Evolutionary conservation across 352 stramenopile species (phyloP), one percentile per base, ranked within the genome.

Genomic region (Phytophthora pini): DNA sequence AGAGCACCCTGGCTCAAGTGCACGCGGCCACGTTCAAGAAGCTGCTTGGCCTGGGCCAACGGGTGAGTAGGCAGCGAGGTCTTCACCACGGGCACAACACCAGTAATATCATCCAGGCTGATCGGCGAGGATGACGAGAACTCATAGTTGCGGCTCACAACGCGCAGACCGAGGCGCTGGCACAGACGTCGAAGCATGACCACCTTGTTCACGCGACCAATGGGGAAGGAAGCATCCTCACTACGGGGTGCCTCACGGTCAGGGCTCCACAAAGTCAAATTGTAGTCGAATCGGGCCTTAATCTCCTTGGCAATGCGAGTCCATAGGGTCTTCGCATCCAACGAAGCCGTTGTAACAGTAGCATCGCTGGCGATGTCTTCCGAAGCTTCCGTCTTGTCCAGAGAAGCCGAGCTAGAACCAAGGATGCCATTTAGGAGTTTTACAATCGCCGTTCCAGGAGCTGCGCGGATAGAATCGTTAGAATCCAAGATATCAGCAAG

Each of bases 41-140:
- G 76, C 54, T 96, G 77, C 65, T 93, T 91, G 12, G 89, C 89
- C 43, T 94, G 84, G 15, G 61, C 46, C 17, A 97, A 77, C 34
- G 89, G 86, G 54, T 94, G 88, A 1, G 78, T 65, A 38, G 95
- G 91, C 26, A 95, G 61, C 53, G 84, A 92, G 57, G 97, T 84
- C 79, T 99, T 99, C 24, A 98, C 92, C 22, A 99, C 80, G 9
- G 97, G 96, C 47, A 98, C 82, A 61, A 98, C 81, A 29, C 94
- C 95, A 45, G 94, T 85, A 52, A 99, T 88, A 67, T 99, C 95
- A 15, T 89, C 74, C 17, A 97, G 75, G 45, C 77, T 76, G 65
- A 99, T 97, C 2, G 97, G 97, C 29, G 80, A 72, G 20, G 56
- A 64, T 11, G 70, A 73, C 8, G 64, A 58, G 41, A 98, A 87